These are phyloP conservation scores for Gossypium laxum DNA, from an alignment of 441 rosid species.

Conservation along the genomic window DNA sequence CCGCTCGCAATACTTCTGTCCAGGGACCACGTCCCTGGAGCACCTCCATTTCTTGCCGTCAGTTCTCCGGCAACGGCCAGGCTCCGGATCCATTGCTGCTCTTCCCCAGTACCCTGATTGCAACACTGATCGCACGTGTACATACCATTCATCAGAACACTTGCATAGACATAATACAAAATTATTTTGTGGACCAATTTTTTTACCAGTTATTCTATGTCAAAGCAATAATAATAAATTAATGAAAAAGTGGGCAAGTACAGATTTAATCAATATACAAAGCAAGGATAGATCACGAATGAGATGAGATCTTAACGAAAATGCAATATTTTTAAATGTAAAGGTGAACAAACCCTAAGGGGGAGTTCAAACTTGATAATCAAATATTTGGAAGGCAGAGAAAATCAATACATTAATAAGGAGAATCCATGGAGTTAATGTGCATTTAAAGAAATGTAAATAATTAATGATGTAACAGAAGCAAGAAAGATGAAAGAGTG, in stretches of 20 bases:
- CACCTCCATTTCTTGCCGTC: slow-evolving; percentile 99
- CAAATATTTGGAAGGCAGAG: neutral
- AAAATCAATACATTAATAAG: neutral
- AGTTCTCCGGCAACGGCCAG: slow-evolving; percentile 87
- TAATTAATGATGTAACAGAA: neutral
- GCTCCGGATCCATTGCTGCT: slow-evolving; percentile 84
- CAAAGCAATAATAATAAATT: too few species aligned
- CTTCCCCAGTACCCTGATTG: slow-evolving; percentile 76
- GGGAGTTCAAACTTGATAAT: too few species aligned
- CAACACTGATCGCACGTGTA: slow-evolving; percentile 22
- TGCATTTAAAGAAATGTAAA: neutral
- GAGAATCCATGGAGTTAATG: neutral
- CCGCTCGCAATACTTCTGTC: slow-evolving; percentile 97
- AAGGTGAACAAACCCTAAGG: neutral
- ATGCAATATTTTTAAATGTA: neutral
- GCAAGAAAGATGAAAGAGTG: neutral
- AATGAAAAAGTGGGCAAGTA: neutral
- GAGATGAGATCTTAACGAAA: neutral
- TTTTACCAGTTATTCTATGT: too few species aligned
- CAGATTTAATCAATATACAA: neutral
- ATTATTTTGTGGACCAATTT: neutral
- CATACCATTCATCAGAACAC: neutral
- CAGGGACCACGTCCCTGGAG: slow-evolving; percentile 78
- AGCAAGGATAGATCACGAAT: neutral
- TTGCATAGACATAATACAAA: too few species aligned